Percentiles rank a stretch among this genome's conserved stretches.
Conservation (phyloP, 169 alveolate species). For the Eimeria praecox region DNA sequence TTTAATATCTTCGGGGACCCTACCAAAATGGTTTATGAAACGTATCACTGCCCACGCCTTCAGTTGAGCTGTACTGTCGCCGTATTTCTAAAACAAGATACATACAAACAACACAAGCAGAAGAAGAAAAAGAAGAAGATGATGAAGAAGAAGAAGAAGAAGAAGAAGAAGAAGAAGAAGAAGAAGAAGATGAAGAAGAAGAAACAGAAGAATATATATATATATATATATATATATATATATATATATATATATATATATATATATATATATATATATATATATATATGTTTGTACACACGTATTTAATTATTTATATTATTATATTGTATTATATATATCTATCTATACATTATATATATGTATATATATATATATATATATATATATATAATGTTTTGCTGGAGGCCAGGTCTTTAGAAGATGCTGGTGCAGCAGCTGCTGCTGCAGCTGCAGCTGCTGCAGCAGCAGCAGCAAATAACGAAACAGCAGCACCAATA, state of each 20-base stretch:
- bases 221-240: too few relatives aligned
- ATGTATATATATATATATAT: too few relatives aligned
- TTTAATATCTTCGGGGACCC: conserved; percentile 73
- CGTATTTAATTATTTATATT: too few relatives aligned
- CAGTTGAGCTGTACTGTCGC: conserved; percentile 58
- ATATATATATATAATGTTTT: too few relatives aligned
- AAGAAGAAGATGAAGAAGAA: neutral
- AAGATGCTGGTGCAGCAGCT: neutral
- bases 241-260: too few relatives aligned
- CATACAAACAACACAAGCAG: neutral
- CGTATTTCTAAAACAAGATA: conserved; percentile 55
- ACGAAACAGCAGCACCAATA: neutral
- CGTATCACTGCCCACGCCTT: conserved; percentile 78
- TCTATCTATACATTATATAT: too few relatives aligned
- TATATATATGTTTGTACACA: too few relatives aligned
- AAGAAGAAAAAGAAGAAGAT: neutral
- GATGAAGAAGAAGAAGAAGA: neutral
- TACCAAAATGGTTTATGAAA: conserved; percentile 60
- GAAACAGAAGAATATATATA: neutral
- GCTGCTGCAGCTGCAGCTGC: neutral
- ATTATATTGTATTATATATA: too few relatives aligned
- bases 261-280: too few relatives aligned
- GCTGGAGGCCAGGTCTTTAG: neutral
- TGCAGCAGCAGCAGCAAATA: neutral
- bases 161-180: neutral